Evolutionary conservation across 83 land plant species (phyloP).

Genomic region (Thuja plicata): DNA sequence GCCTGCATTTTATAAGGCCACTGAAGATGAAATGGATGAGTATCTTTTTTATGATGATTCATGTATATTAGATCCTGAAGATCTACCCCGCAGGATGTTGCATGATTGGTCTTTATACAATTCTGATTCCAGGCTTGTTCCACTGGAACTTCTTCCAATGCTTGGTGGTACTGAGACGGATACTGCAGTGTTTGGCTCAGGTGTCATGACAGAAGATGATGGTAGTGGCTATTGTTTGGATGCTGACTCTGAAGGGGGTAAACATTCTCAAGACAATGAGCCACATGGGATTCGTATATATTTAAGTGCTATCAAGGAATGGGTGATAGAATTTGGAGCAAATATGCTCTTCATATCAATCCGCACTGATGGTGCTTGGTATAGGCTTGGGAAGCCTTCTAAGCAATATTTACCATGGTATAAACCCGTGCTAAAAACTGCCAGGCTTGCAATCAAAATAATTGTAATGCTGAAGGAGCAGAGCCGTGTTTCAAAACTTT

Average conservation of each 20-base stretch:
- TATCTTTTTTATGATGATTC: constrained; percentile 69
- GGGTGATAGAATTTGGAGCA: constrained; percentile 96
- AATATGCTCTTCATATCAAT: constrained; percentile 79
- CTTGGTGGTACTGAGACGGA: constrained; percentile 84
- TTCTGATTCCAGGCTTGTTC: constrained; percentile 82
- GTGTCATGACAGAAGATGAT: constrained; percentile 86
- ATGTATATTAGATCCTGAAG: constrained; percentile 32
- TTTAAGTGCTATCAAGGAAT: constrained; percentile 94
- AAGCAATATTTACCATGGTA: constrained; percentile 90
- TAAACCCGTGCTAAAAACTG: constrained; percentile 85
- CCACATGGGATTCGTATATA: constrained; percentile 76
- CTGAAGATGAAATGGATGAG: constrained; percentile 80
- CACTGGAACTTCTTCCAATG: constrained; percentile 95
- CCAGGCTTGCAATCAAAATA: constrained; percentile 76
- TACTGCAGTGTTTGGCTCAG: constrained; percentile 88
- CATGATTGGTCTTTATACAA: constrained; percentile 96
- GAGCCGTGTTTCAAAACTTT: constrained; percentile 74
- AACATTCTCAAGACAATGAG: constrained; percentile 15
- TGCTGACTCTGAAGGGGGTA: constrained; percentile 26
- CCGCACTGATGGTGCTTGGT: constrained; percentile 91
- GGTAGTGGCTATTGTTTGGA: constrained; percentile 76
- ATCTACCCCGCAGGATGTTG: constrained; percentile 76
- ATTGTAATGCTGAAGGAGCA: constrained; percentile 84
- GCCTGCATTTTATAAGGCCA: constrained; percentile 81
- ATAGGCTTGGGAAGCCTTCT: constrained; percentile 93